Evolutionary conservation across 768 basidiomycete species (phyloP).

Genomic region (Podaxis sp.): DNA sequence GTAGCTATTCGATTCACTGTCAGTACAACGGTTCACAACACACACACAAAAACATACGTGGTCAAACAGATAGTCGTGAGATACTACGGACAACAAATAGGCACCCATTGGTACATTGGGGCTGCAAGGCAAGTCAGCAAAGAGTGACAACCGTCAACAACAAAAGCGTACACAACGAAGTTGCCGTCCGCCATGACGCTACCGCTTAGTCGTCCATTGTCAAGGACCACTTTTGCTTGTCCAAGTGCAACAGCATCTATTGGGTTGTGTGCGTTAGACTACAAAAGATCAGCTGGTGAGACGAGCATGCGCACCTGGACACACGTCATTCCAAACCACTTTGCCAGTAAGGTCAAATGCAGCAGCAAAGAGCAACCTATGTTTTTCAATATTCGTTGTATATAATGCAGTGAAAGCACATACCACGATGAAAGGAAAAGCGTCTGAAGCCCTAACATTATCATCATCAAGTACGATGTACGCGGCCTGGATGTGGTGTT

Average conservation of each 20-base stretch:
- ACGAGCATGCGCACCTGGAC: constrained; percentile 49
- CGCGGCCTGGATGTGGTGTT: not conserved
- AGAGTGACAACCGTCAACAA: not conserved
- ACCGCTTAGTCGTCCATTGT: constrained; percentile 55
- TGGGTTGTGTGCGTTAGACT: not conserved
- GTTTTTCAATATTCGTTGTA: not conserved
- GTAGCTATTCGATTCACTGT: constrained; percentile 45
- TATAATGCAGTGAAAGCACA: not conserved
- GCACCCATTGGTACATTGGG: constrained; percentile 66
- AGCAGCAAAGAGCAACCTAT: constrained; percentile 30
- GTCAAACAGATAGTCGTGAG: constrained; percentile 72
- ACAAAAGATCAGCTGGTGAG: not conserved
- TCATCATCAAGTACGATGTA: constrained; percentile 9
- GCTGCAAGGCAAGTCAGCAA: constrained; percentile 35
- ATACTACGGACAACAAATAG: constrained; percentile 65
- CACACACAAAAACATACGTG: constrained; percentile 41
- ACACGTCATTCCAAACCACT: constrained; percentile 71
- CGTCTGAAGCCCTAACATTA: constrained; percentile 23
- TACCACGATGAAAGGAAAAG: constrained; percentile 33
- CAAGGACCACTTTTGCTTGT: constrained; percentile 57
- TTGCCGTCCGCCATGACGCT: constrained; percentile 56
- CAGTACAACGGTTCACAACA: not conserved
- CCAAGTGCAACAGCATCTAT: constrained; percentile 44
- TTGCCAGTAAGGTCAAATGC: constrained; percentile 62
- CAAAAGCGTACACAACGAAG: constrained; percentile 61